phyloP scores from a whole-genome alignment of 768 basidiomycete genomes.

The Daedaleopsis sinensis region DNA sequence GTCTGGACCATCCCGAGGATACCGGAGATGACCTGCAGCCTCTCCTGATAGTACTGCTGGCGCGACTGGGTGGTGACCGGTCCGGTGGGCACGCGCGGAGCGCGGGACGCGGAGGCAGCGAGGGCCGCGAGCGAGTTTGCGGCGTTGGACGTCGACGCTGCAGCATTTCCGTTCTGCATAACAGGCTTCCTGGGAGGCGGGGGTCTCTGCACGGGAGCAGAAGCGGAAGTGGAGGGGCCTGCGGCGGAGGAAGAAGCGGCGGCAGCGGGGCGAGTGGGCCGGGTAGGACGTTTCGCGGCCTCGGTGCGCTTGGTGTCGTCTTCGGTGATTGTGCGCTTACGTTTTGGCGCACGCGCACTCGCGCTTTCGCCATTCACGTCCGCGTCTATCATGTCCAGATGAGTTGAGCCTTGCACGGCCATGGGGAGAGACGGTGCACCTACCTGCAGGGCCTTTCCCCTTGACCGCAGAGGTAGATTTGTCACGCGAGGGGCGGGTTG shows the following conservation, averaged over 20 bases:
- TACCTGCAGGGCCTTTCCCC: conserved; percentile 18
- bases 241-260: conserved; percentile 13
- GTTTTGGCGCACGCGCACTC: conserved; percentile 17
- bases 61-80: conserved; percentile 2
- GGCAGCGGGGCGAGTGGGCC: conserved; percentile 16
- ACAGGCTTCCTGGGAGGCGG: conserved; percentile 11
- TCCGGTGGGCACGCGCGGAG: conserved; percentile 14
- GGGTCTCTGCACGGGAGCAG: conserved; percentile 8
- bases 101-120: conserved; percentile 19
- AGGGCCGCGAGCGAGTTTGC: conserved; percentile 15
- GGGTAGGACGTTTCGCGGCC: conserved; percentile 17
- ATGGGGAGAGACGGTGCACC: background rate
- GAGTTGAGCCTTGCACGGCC: background rate
- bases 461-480: conserved; percentile 12
- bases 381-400: background rate
- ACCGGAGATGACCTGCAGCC: conserved; percentile 20
- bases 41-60: conserved; percentile 16
- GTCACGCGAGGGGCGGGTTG: conserved; percentile 18
- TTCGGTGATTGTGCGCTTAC: conserved; percentile 17
- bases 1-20: conserved; percentile 22
- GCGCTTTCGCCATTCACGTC: conserved; percentile 17
- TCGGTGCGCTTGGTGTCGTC: conserved; percentile 21
- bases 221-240: conserved; percentile 15
- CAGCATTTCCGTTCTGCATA: conserved; percentile 16
- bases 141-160: conserved; percentile 6